Percentiles rank a stretch among this genome's conserved stretches.
phyloP scores from a whole-genome alignment of 2,329 filamentous ascomycete genomes.

The Fusarium hainanense region DNA sequence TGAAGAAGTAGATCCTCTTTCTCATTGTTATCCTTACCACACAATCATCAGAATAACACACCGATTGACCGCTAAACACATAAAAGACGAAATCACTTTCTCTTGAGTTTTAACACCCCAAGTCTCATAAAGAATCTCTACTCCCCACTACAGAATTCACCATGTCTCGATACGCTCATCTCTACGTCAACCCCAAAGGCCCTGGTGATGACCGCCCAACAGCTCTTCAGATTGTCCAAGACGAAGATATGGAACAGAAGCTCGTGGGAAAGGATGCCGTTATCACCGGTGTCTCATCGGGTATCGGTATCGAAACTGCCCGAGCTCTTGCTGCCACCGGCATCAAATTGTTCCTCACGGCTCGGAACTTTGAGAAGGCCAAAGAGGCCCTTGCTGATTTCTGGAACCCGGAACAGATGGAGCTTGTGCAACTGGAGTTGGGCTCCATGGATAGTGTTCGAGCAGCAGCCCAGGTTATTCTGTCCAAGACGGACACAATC shows the following conservation, averaged over 20 bases:
- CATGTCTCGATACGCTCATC: constrained; percentile 9
- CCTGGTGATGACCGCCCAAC: constrained; percentile 10
- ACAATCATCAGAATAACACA: no score
- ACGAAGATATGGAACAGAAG: not conserved
- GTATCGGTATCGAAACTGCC: constrained; percentile 58
- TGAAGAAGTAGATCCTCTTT: no score
- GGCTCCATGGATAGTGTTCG: constrained; percentile 26
- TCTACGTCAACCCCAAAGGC: not conserved
- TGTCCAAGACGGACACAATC: not conserved
- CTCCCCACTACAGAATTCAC: not conserved
- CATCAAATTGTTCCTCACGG: constrained; percentile 38
- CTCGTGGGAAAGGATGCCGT: constrained; percentile 3
- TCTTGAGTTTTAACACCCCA: not conserved
- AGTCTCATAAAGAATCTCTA: not conserved
- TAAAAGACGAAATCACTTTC: not conserved
- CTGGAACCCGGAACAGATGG: constrained; percentile 25
- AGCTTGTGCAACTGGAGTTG: constrained; percentile 40
- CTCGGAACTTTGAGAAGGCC: constrained; percentile 37
- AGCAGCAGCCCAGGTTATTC: not conserved
- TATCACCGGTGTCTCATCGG: constrained; percentile 50
- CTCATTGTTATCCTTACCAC: no score
- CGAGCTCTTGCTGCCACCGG: constrained; percentile 56
- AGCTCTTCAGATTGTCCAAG: constrained; percentile 5
- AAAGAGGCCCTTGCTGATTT: constrained; percentile 14
- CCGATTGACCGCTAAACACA: no score